Evolutionary conservation across 352 stramenopile species (phyloP), one percentile per base, ranked within the genome.

Genomic region (Phytophthora colocasiae): DNA sequence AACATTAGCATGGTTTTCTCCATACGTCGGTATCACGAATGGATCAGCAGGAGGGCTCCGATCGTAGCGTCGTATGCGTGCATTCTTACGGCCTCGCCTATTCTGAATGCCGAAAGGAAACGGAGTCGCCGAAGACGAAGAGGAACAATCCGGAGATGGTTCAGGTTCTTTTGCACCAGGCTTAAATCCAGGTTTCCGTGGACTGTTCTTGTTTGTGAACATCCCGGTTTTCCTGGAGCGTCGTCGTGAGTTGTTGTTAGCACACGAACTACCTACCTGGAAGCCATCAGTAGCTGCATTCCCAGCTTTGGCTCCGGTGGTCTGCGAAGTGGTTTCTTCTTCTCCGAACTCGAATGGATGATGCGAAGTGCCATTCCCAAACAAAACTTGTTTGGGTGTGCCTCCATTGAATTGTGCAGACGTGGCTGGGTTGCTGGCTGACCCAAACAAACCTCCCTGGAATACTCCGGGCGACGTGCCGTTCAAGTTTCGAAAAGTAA

Each of bases 21-120:
- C 57, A 43, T 52, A 90, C 4, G 77, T 69, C 9, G 71, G 75
- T 7, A 55, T 86, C 47, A 72, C 78, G 50, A 87, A 86, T 7
- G 70, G 78, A 66, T 91, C 72, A 9, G 73, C 78, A 2, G 75
- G 68, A 11, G 77, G 58, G 24, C 54, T 78, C n/a, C 62, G 58
- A 31, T 58, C 66, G 52, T 66, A 62, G 17, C 34, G 53, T 32
- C 71, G 57, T 36, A 72, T 39, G 19, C 73, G 63, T 50, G 74
- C 59, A 41, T 74, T 80, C 47, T 79, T 75, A 46, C 51, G 66
- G 24, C 58, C 66, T 7, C 71, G 48, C 14, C 55, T 34, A 29
- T 58, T 55, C 14, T 74, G 58, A 7, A 80, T 64, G 2, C 66
- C 60, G 38, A 82, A 80, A 24, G 75, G 69, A 44, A 69, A 85